A percentile compares a stretch with the other conserved stretches of the same genome.
These are phyloP conservation scores for Botrytis squamosa DNA, from an alignment of 2,329 filamentous ascomycete genomes.

Conservation along the genomic window DNA sequence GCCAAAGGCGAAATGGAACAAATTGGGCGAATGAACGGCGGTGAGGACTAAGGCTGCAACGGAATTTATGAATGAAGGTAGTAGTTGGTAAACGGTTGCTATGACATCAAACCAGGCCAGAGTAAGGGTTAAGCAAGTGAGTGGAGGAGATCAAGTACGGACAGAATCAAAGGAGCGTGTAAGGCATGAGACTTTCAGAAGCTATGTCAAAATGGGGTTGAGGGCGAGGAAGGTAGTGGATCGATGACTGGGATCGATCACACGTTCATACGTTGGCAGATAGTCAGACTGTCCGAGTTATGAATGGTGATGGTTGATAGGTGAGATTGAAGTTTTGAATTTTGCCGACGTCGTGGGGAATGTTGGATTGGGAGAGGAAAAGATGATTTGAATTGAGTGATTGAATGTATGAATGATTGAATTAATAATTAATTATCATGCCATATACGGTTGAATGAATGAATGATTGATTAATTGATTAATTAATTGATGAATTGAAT, in stretches of 20 bases:
- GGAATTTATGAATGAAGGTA: not conserved
- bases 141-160: not conserved
- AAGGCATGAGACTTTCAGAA: not conserved
- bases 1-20: conserved; percentile 5
- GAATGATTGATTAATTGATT: not conserved
- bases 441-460: not conserved
- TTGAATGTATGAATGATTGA: not conserved
- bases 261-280: conserved; percentile 5
- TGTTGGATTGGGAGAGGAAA: not conserved
- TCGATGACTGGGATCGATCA: conserved; percentile 10
- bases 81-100: not conserved
- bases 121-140: conserved; percentile 11
- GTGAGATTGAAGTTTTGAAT: not conserved
- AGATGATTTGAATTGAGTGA: not conserved
- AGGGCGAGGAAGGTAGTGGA: not conserved
- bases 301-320: not conserved
- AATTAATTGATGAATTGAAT: no score
- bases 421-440: not conserved
- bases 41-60: conserved; percentile 20
- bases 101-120: conserved; percentile 14
- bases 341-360: conserved; percentile 6
- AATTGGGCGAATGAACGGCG: conserved; percentile 20
- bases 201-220: conserved; percentile 4
- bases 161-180: not conserved
- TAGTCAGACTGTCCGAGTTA: not conserved